Percentiles rank a stretch among this genome's conserved stretches.
Conservation (phyloP, 2,329 filamentous ascomycete species). For the Knufia fluminis region DNA sequence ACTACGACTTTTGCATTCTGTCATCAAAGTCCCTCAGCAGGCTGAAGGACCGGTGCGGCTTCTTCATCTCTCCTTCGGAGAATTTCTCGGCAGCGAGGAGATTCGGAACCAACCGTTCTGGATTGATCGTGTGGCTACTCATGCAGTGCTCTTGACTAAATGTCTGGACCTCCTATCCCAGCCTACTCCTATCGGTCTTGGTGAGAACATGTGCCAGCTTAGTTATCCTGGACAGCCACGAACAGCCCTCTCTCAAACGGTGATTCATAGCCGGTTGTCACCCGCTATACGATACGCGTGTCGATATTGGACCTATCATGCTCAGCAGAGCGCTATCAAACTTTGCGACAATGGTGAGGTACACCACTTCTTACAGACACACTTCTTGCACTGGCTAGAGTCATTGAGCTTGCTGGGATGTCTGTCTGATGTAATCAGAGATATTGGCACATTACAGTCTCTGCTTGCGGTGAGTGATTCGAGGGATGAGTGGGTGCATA, state of each 20-base stretch:
- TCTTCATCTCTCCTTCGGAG: constrained; percentile 15
- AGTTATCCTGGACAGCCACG: constrained; percentile 12
- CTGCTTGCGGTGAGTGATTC: constrained; percentile 12
- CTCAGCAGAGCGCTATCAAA: constrained; percentile 12
- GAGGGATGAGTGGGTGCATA: not conserved
- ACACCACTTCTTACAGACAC: constrained; percentile 16
- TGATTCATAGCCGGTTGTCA: constrained; percentile 16
- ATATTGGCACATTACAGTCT: constrained; percentile 16
- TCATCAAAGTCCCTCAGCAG: constrained; percentile 5
- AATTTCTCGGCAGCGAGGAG: constrained; percentile 13
- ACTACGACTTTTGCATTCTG: constrained; percentile 6
- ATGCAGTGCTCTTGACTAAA: constrained; percentile 6
- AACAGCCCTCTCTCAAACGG: not conserved
- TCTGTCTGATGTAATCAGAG: constrained; percentile 18
- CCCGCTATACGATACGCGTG: constrained; percentile 24
- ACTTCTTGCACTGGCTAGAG: constrained; percentile 25
- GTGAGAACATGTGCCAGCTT: constrained; percentile 14
- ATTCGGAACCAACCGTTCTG: constrained; percentile 10
- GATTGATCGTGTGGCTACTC: constrained; percentile 5
- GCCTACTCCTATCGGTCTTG: constrained; percentile 8
- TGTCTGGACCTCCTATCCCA: constrained; percentile 11
- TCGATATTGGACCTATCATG: constrained; percentile 26
- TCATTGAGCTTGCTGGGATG: constrained; percentile 22
- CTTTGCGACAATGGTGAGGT: constrained; percentile 8
- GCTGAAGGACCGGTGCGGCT: not conserved